Evolutionary conservation across 192 early-diverging fungal genomes (phyloP).

Genomic region (Coemansia guatemalensis): DNA sequence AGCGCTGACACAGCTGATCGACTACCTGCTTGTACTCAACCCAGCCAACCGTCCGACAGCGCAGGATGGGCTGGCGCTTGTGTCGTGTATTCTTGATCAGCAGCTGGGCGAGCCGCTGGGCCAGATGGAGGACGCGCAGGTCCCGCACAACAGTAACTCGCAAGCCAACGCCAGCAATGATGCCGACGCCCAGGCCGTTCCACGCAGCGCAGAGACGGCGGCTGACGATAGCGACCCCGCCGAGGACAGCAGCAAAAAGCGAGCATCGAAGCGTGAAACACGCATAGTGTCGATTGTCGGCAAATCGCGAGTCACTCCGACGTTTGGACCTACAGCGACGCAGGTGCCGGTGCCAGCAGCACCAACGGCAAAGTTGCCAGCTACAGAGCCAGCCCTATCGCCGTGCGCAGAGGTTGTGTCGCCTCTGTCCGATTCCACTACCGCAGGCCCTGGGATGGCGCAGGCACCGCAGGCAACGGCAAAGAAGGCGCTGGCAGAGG

Average conservation of each 20-base stretch:
- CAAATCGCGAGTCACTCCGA: no score
- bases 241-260: background rate
- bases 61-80: conserved; percentile 61
- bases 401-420: no score
- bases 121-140: conserved; percentile 13
- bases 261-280: background rate
- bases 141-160: background rate
- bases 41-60: conserved; percentile 76
- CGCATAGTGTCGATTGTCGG: no score
- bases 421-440: no score
- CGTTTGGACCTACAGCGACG: no score
- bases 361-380: no score
- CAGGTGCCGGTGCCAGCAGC: no score
- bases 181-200: background rate
- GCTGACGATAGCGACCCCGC: background rate
- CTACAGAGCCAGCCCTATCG: no score
- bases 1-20: conserved; percentile 63
- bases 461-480: background rate
- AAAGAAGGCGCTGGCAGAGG: conserved; percentile 1
- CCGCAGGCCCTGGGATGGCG: background rate
- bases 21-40: conserved; percentile 75
- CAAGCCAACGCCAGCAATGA: background rate
- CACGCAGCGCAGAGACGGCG: background rate
- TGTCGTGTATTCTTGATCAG: conserved; percentile 46
- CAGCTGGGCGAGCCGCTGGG: conserved; percentile 29